Evolutionary conservation across 768 basidiomycete genomes (phyloP), one percentile per base, ranked within the genome.

Genomic region (Suillus discolor): DNA sequence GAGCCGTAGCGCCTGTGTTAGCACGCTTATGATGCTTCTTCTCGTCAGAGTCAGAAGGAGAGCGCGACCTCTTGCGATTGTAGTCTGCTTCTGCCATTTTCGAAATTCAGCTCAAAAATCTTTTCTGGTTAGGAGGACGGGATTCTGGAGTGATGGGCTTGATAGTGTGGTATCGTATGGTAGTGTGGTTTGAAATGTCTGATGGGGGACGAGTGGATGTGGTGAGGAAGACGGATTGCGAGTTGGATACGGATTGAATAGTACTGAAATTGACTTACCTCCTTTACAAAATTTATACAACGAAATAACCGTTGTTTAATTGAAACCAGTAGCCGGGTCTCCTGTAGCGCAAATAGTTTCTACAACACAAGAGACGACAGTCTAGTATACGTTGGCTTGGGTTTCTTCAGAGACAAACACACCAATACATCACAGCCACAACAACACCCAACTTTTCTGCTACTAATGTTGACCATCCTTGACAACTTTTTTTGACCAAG

Each of bases 81-180:
- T 85, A 83, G 82, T 93, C 91, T 83, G 87, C 85, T 84, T 92
- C 91, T 92, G 89, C 88, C 91, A 92, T 92, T 79, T 84, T 86
- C 84, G 59, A 60, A 84, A 85, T 84, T 85, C 75, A 88, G 83
- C 68, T 67, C 78, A 80, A 72, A 78, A 79, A 54, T 54, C 16
- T 74, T 73, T 65, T 76, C 64, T 71, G 68, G 70, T 73, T 68
- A 74, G 68, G 64, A 71, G 62, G 67, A 49, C 75, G 81, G 72
- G 77, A 72, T 77, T 76, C 71, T 74, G 77, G 72, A 79, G 79
- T 79, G 79, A 75, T 79, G 73, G 78, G 76, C 78, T 79, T 80
- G 80, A 80, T 76, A 78, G 79, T 79, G 80, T 80, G 71, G 69
- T 77, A 72, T 73, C 71, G 66, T 71, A 72, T 71, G 69, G 73